Conservation (phyloP, 352 stramenopile genomes). For the Pythium vanterpoolii region DNA sequence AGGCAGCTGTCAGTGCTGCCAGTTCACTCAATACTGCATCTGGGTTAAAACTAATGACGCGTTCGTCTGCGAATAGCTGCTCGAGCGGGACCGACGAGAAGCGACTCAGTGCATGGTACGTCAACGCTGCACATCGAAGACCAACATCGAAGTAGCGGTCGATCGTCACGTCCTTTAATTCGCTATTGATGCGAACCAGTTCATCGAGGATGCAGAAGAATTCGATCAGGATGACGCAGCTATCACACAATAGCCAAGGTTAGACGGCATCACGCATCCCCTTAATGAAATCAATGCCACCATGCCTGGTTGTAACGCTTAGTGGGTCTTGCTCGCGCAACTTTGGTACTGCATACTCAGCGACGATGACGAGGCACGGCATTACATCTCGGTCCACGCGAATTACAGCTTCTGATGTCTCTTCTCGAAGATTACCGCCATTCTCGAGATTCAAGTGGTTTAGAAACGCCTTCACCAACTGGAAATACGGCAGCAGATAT, state of each 20-base stretch:
- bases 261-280: not conserved
- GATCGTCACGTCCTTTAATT: not conserved
- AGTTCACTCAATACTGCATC: not conserved
- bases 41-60: not conserved
- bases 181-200: constrained; percentile 19
- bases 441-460: constrained; percentile 55
- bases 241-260: constrained; percentile 23
- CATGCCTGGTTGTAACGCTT: constrained; percentile 13
- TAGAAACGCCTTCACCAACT: constrained; percentile 66
- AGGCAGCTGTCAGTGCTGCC: not conserved
- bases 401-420: not conserved
- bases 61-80: constrained; percentile 1
- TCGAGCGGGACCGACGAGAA: constrained; percentile 17
- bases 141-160: not conserved
- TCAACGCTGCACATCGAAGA: constrained; percentile 6
- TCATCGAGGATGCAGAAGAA: constrained; percentile 60
- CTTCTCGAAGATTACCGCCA: constrained; percentile 16
- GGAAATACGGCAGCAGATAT: constrained; percentile 54
- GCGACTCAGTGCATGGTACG: constrained; percentile 6
- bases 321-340: constrained; percentile 18
- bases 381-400: constrained; percentile 21
- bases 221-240: constrained; percentile 68
- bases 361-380: constrained; percentile 2
- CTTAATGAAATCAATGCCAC: not conserved
- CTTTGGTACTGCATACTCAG: constrained; percentile 21